Evolutionary conservation across 2,329 filamentous ascomycete genomes (phyloP).

Genomic region (Penicillium sumatraense): DNA sequence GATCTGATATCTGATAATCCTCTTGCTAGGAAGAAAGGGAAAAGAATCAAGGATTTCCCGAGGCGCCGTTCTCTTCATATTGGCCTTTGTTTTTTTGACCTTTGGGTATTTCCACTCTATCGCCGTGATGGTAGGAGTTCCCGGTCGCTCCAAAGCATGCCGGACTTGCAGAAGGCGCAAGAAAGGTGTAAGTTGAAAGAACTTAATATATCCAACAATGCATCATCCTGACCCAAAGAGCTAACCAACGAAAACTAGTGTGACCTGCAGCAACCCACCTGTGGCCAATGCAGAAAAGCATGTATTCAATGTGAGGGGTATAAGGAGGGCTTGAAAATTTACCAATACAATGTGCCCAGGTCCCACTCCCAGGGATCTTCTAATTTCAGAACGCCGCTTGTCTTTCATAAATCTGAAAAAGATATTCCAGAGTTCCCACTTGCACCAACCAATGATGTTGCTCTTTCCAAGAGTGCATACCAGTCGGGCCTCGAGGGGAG

Average conservation of each 20-base stretch:
- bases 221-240: neutral
- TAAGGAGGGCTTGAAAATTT: neutral
- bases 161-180: conserved; percentile 12
- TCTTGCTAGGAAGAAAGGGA: neutral
- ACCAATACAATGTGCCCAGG: conserved; percentile 2
- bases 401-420: neutral
- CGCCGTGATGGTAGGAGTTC: conserved; percentile 9
- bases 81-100: neutral
- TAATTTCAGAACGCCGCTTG: neutral
- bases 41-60: neutral
- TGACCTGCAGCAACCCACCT: conserved; percentile 5
- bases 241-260: conserved; percentile 1
- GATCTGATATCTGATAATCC: neutral
- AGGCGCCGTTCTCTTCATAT: neutral
- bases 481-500: neutral
- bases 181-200: conserved; percentile 13
- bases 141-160: conserved; percentile 9
- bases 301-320: conserved; percentile 12
- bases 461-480: neutral
- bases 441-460: too few relatives aligned
- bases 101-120: neutral
- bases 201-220: too few relatives aligned
- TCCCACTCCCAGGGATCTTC: neutral
- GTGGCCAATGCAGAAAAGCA: conserved; percentile 12
- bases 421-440: neutral